Evolutionary conservation across 2,329 filamentous ascomycete species (phyloP), one percentile per base, ranked within the genome.

Genomic region (Stemphylium vesicarium): DNA sequence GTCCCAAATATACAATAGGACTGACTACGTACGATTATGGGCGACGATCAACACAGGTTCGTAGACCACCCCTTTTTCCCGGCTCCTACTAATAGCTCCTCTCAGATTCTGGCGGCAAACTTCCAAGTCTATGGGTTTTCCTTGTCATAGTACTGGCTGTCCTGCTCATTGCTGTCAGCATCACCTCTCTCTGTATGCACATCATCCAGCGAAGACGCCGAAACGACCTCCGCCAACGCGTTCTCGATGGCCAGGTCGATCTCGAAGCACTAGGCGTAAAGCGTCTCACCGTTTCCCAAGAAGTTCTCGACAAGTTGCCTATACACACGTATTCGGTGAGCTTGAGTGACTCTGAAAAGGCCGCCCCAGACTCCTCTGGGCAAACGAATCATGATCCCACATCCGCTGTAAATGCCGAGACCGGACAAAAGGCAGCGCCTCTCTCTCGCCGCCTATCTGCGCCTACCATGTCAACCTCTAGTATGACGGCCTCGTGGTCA

Each of bases 191-290:
- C 36, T 78, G 82, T 47, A 96, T 95, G 89, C 92, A 95, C 65
- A 79, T 88, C 18, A 79, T 95, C 26, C 91, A 96, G 71, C 84
- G 86, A 32, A 83, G 85, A 42, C 86, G 92, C 26, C 86, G 93
- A 8, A 81, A 82, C 20, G 81, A 81, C 1, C 79, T 98, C 10
- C 85, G 86, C 45, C 83, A 85, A 42, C 86, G 92, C 11, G 88
- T 97, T 13, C 82, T 85, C 53, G 82, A 81, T 7, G 93, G 94
- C 47, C 90, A 96, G 64, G 87, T 96, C 16, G 91, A 97, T 68
- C 80, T 97, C 3, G 93, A 97, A 75, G 87, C 86, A 2, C 82
- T 96, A 63, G 93, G 92, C 2, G 91, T 97, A 64, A 94, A 91
- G 69, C 85, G 89, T 12, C 77, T 96, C 20, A 91, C 85, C 2